A percentile compares a stretch with the other conserved stretches of the same genome.
Evolutionary conservation across 225 moss, liverwort and hornwort species (phyloP).

Genomic region (Physcomitrium patens): DNA sequence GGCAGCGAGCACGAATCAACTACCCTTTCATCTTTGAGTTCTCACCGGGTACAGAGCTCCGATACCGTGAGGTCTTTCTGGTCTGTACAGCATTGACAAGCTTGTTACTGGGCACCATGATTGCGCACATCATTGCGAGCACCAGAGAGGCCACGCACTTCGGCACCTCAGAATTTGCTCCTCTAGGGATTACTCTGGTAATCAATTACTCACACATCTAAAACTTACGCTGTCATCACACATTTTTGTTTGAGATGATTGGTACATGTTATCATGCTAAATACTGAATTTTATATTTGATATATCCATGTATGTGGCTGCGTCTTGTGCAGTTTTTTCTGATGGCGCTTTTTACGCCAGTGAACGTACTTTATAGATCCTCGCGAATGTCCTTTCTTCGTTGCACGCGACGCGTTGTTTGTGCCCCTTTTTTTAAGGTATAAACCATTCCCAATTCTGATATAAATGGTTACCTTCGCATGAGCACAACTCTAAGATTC

Average conservation of each 20-base stretch:
- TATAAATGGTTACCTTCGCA: too few species aligned
- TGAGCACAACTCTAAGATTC: too few species aligned
- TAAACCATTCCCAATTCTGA: background rate
- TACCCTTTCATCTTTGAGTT: constrained; percentile 93
- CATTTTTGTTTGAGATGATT: background rate
- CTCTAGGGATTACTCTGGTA: constrained; percentile 66
- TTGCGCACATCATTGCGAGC: constrained; percentile 63
- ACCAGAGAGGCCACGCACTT: constrained; percentile 43
- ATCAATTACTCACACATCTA: background rate
- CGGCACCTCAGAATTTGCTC: constrained; percentile 66
- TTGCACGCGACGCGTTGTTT: constrained; percentile 60
- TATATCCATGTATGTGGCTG: background rate
- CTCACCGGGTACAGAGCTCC: constrained; percentile 68
- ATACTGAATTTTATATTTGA: background rate
- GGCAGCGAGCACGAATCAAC: constrained; percentile 86
- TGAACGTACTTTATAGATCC: constrained; percentile 70
- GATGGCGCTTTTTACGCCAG: constrained; percentile 54
- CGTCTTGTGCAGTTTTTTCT: constrained; percentile 62
- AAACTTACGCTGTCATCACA: background rate
- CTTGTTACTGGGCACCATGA: constrained; percentile 77
- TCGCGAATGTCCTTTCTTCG: constrained; percentile 67
- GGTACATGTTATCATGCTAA: background rate
- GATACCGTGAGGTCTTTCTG: constrained; percentile 78
- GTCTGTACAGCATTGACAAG: constrained; percentile 71
- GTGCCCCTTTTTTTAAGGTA: constrained; percentile 88